Base-by-base conservation (phyloP, 176 grass and related monocot species). In the Elymus sibiricus region DNA sequence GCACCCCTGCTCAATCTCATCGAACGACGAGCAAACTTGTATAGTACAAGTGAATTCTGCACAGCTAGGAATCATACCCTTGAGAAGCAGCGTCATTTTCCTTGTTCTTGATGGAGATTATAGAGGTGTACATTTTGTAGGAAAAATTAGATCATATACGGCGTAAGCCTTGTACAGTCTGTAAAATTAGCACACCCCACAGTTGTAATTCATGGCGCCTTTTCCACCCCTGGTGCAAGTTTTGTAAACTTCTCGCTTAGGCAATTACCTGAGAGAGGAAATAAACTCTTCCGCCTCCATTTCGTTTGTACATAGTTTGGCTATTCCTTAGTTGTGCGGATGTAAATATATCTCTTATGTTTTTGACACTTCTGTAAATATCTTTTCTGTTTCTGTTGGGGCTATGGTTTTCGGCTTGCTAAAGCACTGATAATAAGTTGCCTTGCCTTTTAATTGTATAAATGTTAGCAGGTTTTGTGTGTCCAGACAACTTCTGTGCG, bases 141-240 rank as follows among this genome's bases (percentile, higher is more conserved):
- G 44, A 79, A 51, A 51, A 15, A 17, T 51, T 85, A 80, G 81
- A 80, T 90, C 88, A 70, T 83, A 82, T 90, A 56, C 59, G 64
- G 56, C 70, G 5, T 40, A 64, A 66, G 64, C 79, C 68, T 78
- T 85, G 72, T 77, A 77, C 7, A 56, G 51, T 56, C 16, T 17
- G 25, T 71, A 86, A 84, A 83, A 82, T 80, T 74, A 65, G 62
- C 34, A 88, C 62, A 37, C 62, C 42, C 56, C 40, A 32, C 7
- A 26, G 66, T 75, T 88, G 72, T 90, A 82, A 64, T 51, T 70
- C 46, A 88, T 28, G 47, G 70, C 11, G 9, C 31, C 55, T 85
- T 38, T 27, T 79, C 66, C 80, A 77, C 74, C 21, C 14, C 7
- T 22, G 51, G 60, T 64, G 76, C 69, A 87, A 87, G 38, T 91